Evolutionary conservation across 768 basidiomycete genomes (phyloP).

Genomic region (Tricholoma terreum): DNA sequence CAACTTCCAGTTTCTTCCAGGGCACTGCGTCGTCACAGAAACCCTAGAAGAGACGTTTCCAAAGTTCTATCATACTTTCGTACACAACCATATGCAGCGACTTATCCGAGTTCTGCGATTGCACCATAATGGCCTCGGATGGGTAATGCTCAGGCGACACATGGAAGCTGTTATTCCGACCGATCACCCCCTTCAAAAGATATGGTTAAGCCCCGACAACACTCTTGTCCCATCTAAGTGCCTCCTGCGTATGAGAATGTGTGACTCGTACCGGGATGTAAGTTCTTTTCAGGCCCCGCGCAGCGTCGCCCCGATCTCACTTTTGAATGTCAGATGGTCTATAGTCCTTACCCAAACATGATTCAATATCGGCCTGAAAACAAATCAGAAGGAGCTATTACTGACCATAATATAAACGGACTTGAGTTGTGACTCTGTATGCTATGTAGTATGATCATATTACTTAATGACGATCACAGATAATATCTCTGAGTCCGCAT

Average conservation of each 20-base stretch:
- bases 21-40: conserved; percentile 48
- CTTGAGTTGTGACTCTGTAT: no score
- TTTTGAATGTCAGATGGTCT: conserved; percentile 41
- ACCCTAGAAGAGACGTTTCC: conserved; percentile 50
- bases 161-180: conserved; percentile 43
- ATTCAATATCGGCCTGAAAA: conserved; percentile 42
- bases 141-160: conserved; percentile 46
- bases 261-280: conserved; percentile 55
- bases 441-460: no score
- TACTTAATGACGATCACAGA: no score
- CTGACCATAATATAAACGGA: no score
- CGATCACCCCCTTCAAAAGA: conserved; percentile 41
- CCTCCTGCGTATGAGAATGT: conserved; percentile 56
- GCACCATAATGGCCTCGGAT: conserved; percentile 50
- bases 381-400: not conserved
- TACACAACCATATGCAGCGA: conserved; percentile 59
- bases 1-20: conserved; percentile 49
- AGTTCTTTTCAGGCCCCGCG: conserved; percentile 13
- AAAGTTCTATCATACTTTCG: conserved; percentile 58
- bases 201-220: conserved; percentile 44
- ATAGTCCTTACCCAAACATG: conserved; percentile 51
- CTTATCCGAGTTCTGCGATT: conserved; percentile 50
- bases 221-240: conserved; percentile 50
- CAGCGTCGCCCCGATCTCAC: not conserved
- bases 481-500: no score